Conservation (phyloP, 371 early-diverging fungal genomes). For the Mucor saturninus region DNA sequence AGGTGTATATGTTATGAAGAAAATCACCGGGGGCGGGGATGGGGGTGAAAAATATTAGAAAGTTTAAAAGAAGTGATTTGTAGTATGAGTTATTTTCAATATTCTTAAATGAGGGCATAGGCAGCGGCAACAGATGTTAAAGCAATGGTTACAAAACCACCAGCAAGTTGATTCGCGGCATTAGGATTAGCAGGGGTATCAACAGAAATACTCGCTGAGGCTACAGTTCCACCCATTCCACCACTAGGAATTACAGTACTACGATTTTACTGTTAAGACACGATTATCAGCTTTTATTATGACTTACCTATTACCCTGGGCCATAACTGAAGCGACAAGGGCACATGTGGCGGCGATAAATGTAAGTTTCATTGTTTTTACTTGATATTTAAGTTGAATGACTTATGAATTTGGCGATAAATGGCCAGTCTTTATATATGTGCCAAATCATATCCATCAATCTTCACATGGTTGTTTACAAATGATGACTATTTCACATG, state of each 20-base stretch:
- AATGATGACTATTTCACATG: too few relatives aligned
- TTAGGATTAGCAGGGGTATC: conserved; percentile 3
- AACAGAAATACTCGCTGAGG: conserved; percentile 19
- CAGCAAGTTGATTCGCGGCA: not conserved
- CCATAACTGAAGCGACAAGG: conserved; percentile 1
- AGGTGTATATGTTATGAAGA: not conserved
- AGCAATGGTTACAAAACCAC: not conserved
- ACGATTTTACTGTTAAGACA: not conserved
- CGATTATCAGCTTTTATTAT: not conserved
- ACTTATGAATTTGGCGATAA: not conserved
- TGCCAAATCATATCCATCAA: too few relatives aligned
- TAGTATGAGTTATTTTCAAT: not conserved
- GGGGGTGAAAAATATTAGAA: not conserved
- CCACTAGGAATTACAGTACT: conserved; percentile 6
- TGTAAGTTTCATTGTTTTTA: not conserved
- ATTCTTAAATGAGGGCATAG: conserved; percentile 8
- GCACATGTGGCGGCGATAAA: not conserved
- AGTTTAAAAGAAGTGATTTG: not conserved
- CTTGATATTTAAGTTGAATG: not conserved
- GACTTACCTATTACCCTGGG: not conserved
- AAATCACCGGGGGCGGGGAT: too few relatives aligned
- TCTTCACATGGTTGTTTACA: too few relatives aligned
- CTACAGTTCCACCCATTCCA: conserved; percentile 17
- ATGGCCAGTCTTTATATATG: too few relatives aligned
- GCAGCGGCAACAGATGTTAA: conserved; percentile 11